These are phyloP conservation scores for Fusarium sp. DNA, from an alignment of 2,329 filamentous ascomycete species.

Conservation along the genomic window DNA sequence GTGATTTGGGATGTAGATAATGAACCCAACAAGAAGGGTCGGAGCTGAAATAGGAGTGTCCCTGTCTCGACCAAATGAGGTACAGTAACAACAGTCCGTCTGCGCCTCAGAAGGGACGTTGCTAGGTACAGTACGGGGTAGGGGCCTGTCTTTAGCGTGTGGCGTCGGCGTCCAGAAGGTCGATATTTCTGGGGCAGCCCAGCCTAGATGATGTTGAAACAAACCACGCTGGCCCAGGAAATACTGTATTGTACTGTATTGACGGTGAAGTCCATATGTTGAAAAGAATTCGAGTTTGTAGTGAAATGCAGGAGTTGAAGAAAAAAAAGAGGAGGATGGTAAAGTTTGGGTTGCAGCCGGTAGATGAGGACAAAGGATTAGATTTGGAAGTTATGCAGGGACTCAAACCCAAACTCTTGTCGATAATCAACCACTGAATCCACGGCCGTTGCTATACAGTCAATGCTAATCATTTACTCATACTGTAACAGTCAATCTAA, in stretches of 20 bases:
- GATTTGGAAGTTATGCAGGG: constrained; percentile 21
- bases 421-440: background rate
- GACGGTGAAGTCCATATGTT: background rate
- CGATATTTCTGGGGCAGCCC: constrained; percentile 38
- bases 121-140: constrained; percentile 38
- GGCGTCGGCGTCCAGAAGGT: constrained; percentile 39
- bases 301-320: background rate
- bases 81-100: constrained; percentile 27
- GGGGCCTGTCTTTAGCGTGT: constrained; percentile 34
- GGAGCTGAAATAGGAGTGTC: constrained; percentile 43
- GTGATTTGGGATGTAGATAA: constrained; percentile 42
- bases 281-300: background rate
- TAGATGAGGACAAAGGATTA: constrained; percentile 5
- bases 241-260: constrained; percentile 19
- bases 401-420: constrained; percentile 5
- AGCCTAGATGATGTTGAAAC: constrained; percentile 34
- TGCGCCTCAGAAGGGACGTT: constrained; percentile 43
- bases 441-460: constrained; percentile 1
- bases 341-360: background rate
- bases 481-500: constrained; percentile 36
- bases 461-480: constrained; percentile 11
- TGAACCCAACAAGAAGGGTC: constrained; percentile 37
- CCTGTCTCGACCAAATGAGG: constrained; percentile 11
- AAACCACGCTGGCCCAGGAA: constrained; percentile 15
- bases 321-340: background rate